Conservation (phyloP, 208 protist species). For the Leishmania tropica region DNA sequence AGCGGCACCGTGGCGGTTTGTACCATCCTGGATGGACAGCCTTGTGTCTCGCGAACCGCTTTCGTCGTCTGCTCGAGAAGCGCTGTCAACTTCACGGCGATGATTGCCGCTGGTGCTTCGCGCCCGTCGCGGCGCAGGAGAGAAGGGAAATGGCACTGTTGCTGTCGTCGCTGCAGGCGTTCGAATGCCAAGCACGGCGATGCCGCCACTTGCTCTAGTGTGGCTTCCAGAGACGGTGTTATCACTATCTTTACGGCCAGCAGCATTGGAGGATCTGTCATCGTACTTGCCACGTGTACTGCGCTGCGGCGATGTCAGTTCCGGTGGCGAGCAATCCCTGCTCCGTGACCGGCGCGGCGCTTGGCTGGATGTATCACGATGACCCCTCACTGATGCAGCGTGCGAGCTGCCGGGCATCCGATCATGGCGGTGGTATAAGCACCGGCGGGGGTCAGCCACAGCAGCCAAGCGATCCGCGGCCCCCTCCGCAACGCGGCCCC, state of each 20-base stretch:
- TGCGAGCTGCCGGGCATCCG: not conserved
- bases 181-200: not conserved
- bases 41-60: not conserved
- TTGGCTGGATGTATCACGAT: not conserved
- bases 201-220: too few species aligned
- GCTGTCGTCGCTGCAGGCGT: not conserved
- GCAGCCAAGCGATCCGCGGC: not conserved
- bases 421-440: not conserved
- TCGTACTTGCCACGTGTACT: not conserved
- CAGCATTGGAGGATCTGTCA: not conserved
- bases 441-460: slow-evolving; percentile 10
- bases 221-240: not conserved
- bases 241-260: not conserved
- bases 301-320: slow-evolving; percentile 7
- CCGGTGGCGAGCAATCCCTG: slow-evolving; percentile 1
- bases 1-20: not conserved
- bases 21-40: not conserved
- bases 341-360: not conserved
- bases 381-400: not conserved
- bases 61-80: too few species aligned
- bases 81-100: not conserved
- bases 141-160: slow-evolving; percentile 12
- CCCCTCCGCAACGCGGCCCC: not conserved
- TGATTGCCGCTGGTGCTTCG: not conserved
- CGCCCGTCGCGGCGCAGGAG: not conserved